Base-by-base conservation (phyloP, 495 filamentous ascomycete genomes). In the Thermochaetoides thermophila region DNA sequence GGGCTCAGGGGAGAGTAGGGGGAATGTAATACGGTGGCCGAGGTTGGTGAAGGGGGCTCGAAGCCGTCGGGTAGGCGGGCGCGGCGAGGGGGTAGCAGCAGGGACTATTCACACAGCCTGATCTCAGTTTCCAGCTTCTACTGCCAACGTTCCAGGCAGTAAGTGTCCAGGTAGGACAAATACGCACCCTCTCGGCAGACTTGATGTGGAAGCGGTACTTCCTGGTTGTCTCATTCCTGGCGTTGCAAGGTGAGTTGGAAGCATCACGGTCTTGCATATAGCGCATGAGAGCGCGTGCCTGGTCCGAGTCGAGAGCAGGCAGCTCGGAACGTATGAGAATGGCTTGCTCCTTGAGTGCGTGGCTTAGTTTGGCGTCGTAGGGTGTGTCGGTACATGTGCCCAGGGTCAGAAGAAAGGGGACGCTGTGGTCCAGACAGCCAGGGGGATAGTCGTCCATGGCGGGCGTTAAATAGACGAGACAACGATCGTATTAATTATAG, bases 1-100 rank as follows among this genome's bases (percentile, higher is more conserved):
- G 84, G 82, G 13, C 79, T 82, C 32, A 94, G 62, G 5, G 86
- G 86, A 5, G 86, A 95, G 32, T 91, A 71, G 3, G 85, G 79
- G 2, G 86, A 94, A 51, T 95, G 86, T 11, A 93, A 66, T 9
- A 71, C 50, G 24, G 62, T 58, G 28, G 55, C 52, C 35, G 62
- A 50, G 14, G 56, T 50, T 38, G 66, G 54, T 7, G 55, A 50
- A 8, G 65, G 55, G 13, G 52, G 40, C 12, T 63, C 61, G 40
- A 59, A 55, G 19, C 65, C 59, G 4, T 68, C 60, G 7, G 55
- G 61, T 36, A 50, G 53, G 43, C 42, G 66, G 45, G 60, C 71
- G 59, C 45, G 60, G 44, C 43, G 71, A 55, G 63, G 42, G 14
- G 66, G 68, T 5, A 72, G 53, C 10, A 62, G 43, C 40, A 62